Evolutionary conservation across 2,329 filamentous ascomycete species (phyloP).

Genomic region (Bipolaris cookei): DNA sequence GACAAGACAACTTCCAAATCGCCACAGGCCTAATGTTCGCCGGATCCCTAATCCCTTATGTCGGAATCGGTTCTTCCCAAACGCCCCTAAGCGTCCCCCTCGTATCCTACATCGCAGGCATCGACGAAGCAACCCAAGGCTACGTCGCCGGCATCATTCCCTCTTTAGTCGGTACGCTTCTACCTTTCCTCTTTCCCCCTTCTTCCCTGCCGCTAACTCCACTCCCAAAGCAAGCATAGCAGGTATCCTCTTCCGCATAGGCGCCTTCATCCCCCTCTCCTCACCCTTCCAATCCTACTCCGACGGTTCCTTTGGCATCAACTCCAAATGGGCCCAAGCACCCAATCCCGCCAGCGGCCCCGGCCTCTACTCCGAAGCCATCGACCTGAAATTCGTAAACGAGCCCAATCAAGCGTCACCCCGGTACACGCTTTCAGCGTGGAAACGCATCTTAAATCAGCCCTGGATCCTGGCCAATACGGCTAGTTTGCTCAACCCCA

Average conservation of each 20-base stretch:
- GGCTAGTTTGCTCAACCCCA: neutral
- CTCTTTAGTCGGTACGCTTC: conserved; percentile 6
- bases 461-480: conserved; percentile 10
- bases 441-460: conserved; percentile 17
- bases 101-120: conserved; percentile 6
- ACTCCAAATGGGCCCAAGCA: conserved; percentile 14
- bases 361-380: conserved; percentile 14
- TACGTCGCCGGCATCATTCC: conserved; percentile 9
- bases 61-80: conserved; percentile 2
- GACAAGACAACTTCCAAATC: conserved; percentile 11
- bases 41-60: conserved; percentile 12
- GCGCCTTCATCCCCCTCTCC: conserved; percentile 12
- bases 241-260: conserved; percentile 10
- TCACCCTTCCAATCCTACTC: conserved; percentile 6
- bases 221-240: conserved; percentile 2
- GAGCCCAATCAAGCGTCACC: conserved; percentile 1
- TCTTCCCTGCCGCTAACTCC: no score
- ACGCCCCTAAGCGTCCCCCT: conserved; percentile 14
- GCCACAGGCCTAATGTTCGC: conserved; percentile 7
- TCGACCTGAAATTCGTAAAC: conserved; percentile 17
- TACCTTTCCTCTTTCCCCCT: no score
- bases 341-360: conserved; percentile 14
- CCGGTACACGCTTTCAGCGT: conserved; percentile 6
- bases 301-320: conserved; percentile 9
- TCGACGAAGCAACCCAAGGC: conserved; percentile 7